Evolutionary conservation across 1,284 basidiomycete species (phyloP).

Genomic region (Boletus calvinii): DNA sequence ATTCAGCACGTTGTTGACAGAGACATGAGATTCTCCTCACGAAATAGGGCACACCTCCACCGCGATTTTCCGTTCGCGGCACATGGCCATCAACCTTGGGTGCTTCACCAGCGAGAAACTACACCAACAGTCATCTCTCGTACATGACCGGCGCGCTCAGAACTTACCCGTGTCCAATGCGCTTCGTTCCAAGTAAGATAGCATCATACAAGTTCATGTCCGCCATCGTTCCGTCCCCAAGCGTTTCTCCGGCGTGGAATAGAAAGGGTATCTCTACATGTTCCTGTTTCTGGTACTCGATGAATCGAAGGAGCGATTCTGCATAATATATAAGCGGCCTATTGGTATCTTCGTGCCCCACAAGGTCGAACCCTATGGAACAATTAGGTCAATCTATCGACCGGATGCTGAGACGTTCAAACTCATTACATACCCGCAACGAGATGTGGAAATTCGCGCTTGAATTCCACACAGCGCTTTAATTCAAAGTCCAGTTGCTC

Average conservation of each 20-base stretch:
- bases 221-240: constrained; percentile 64
- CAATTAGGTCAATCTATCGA: not conserved
- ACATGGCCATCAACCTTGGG: constrained; percentile 63
- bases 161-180: constrained; percentile 73
- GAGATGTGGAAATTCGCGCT: constrained; percentile 71
- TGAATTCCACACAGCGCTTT: constrained; percentile 68
- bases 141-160: not conserved
- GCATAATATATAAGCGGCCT: constrained; percentile 66
- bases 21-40: constrained; percentile 34
- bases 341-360: constrained; percentile 67
- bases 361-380: constrained; percentile 68
- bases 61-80: constrained; percentile 58
- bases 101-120: constrained; percentile 73
- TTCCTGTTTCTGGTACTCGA: constrained; percentile 44
- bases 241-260: constrained; percentile 77
- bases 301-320: constrained; percentile 59
- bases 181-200: constrained; percentile 68
- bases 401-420: not conserved
- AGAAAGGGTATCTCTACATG: constrained; percentile 64
- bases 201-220: constrained; percentile 79
- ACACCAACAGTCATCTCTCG: not conserved
- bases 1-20: not conserved
- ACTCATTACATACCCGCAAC: constrained; percentile 56
- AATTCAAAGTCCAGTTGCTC: constrained; percentile 65
- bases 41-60: constrained; percentile 75